These are phyloP conservation scores for Pythium aphanidermatum DNA, from an alignment of 352 stramenopile species.

Conservation along the genomic window DNA sequence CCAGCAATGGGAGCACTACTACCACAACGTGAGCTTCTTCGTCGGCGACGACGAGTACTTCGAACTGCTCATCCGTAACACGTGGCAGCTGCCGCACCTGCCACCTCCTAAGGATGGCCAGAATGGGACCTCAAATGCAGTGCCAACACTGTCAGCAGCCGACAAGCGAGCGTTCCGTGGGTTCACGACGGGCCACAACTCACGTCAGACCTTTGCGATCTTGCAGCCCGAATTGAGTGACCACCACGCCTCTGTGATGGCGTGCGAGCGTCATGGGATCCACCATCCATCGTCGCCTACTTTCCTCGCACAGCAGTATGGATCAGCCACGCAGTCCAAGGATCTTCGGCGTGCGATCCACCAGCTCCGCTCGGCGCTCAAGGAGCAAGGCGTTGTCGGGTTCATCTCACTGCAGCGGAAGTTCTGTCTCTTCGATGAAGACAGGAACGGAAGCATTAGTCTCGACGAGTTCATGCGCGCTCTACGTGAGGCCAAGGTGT, in stretches of 20 bases:
- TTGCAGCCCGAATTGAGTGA: slow-evolving; percentile 54
- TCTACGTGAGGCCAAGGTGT: slow-evolving; percentile 52
- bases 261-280: slow-evolving; percentile 17
- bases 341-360: slow-evolving; percentile 53
- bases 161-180: slow-evolving; percentile 24
- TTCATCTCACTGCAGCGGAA: slow-evolving; percentile 75
- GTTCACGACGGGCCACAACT: slow-evolving; percentile 33
- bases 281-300: slow-evolving; percentile 6
- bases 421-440: slow-evolving; percentile 71
- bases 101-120: too few relatives aligned
- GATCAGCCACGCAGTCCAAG: slow-evolving; percentile 40
- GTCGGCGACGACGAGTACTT: slow-evolving; percentile 89
- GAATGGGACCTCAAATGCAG: neutral
- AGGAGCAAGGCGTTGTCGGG: slow-evolving; percentile 53
- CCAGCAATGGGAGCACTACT: slow-evolving; percentile 75
- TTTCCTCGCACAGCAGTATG: slow-evolving; percentile 1
- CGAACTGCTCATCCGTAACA: slow-evolving; percentile 85
- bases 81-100: slow-evolving; percentile 45
- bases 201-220: slow-evolving; percentile 49
- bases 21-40: slow-evolving; percentile 85
- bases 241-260: slow-evolving; percentile 21
- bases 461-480: slow-evolving; percentile 73
- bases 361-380: slow-evolving; percentile 42
- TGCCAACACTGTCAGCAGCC: neutral
- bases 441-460: slow-evolving; percentile 56